Base-by-base conservation (phyloP, 148 eudicot genomes). In the Vaccinium myrtillus region DNA sequence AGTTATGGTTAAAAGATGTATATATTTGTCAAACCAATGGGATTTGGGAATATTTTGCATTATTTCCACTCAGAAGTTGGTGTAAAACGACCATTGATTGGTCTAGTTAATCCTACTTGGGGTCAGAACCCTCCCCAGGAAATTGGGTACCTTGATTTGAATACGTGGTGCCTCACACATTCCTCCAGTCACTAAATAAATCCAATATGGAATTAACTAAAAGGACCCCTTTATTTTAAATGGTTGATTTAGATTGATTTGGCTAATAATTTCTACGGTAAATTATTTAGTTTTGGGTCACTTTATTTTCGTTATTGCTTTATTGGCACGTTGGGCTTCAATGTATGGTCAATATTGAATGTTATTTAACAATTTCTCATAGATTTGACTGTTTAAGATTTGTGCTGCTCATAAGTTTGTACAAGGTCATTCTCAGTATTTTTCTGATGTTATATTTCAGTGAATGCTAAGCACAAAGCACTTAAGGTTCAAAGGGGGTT, bases 191-290 rank as follows among this genome's bases (percentile, higher is more conserved):
- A 67, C 25, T 67, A 8, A 67, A 67, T n/a, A 25, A 67, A 25
- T 63, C 6, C 1, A 67, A 27, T 4, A 5, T 18, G 0, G 14
- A n/a, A 61, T 61, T 7, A 61, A 61, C 25, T 61, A 21, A 21
- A 19, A 19, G 23, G 69, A 70, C 36, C 36, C 5, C 71, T 65
- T 23, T 9, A 23, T 69, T 69, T 9, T 12, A 70, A 69, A 30
- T 70, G 14, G 75, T 70, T 70, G 46, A 69, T 69, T 69, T 69
- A 30, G 74, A 69, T 69, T 69, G 27, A 70, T 70, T 70, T 70
- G 75, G 75, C 15, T 70, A 39, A 70, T 30, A 30, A 25, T 69
- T 69, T 69, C 16, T 23, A 16, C 36, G 27, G 13, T 25, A 16
- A 23, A 13, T 27, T 27, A 30, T 69, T 69, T 30, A 70, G 43